phyloP scores from a whole-genome alignment of 2,329 filamentous ascomycete species.

The Fusarium papillatum region DNA sequence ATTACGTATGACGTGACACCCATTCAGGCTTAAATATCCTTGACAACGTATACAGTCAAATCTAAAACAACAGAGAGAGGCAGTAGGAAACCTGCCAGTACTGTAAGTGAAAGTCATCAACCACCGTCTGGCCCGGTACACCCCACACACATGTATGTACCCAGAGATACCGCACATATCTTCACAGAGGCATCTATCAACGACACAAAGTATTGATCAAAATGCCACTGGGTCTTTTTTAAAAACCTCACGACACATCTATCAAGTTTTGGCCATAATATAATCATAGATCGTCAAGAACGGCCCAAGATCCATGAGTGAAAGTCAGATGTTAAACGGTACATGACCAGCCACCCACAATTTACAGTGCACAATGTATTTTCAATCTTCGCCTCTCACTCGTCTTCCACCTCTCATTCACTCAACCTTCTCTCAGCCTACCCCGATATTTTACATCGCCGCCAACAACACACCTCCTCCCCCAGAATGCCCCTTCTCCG shows the following conservation, averaged over 20 bases:
- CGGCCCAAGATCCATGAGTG: background rate
- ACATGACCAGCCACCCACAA: background rate
- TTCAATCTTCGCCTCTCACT: constrained; percentile 21
- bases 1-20: background rate
- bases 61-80: background rate
- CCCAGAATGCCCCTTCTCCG: constrained; percentile 31
- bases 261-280: background rate
- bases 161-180: background rate
- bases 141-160: background rate
- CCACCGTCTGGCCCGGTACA: background rate
- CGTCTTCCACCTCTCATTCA: constrained; percentile 23
- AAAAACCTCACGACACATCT: background rate
- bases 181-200: background rate
- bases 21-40: background rate
- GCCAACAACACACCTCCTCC: constrained; percentile 5
- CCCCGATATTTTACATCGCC: background rate
- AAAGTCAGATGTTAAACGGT: constrained; percentile 15
- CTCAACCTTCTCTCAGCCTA: constrained; percentile 23
- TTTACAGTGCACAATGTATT: constrained; percentile 1
- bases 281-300: background rate
- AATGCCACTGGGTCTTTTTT: no score
- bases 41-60: no score
- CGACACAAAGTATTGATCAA: background rate
- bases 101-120: background rate
- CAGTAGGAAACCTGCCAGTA: background rate